phyloP scores from a whole-genome alignment of 2,329 filamentous ascomycete species.

The Alternaria arborescens region DNA sequence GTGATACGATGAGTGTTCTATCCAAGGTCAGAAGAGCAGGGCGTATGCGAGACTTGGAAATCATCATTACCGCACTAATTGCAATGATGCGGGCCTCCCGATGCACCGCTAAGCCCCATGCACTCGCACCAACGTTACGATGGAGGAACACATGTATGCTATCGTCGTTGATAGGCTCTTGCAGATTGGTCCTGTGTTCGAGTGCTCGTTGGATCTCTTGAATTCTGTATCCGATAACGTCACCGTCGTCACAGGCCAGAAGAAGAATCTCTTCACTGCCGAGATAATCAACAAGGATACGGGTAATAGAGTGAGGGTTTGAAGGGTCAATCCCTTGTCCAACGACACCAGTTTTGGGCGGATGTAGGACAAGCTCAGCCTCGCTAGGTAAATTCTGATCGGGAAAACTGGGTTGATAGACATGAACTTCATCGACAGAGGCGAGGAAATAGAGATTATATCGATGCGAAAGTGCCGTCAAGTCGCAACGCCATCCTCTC shows the following conservation, averaged over 20 bases:
- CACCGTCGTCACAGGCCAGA: conserved; percentile 66
- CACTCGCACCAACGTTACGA: conserved; percentile 77
- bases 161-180: conserved; percentile 52
- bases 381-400: conserved; percentile 49
- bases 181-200: conserved; percentile 14
- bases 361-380: conserved; percentile 51
- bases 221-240: conserved; percentile 56
- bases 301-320: conserved; percentile 56
- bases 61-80: conserved; percentile 67
- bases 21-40: background rate
- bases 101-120: conserved; percentile 90
- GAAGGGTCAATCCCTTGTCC: conserved; percentile 43
- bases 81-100: conserved; percentile 83
- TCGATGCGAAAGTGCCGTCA: conserved; percentile 57
- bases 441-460: conserved; percentile 62
- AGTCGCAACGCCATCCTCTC: conserved; percentile 54
- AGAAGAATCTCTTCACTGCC: conserved; percentile 59
- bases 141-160: conserved; percentile 69
- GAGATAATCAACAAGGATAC: conserved; percentile 54
- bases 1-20: conserved; percentile 69
- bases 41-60: background rate
- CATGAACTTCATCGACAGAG: conserved; percentile 49
- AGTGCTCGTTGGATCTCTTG: conserved; percentile 39
- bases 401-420: conserved; percentile 57
- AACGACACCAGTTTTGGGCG: conserved; percentile 44